Evolutionary conservation across 2,329 filamentous ascomycete genomes (phyloP), one percentile per base, ranked within the genome.

Genomic region (Colletotrichum karsti): DNA sequence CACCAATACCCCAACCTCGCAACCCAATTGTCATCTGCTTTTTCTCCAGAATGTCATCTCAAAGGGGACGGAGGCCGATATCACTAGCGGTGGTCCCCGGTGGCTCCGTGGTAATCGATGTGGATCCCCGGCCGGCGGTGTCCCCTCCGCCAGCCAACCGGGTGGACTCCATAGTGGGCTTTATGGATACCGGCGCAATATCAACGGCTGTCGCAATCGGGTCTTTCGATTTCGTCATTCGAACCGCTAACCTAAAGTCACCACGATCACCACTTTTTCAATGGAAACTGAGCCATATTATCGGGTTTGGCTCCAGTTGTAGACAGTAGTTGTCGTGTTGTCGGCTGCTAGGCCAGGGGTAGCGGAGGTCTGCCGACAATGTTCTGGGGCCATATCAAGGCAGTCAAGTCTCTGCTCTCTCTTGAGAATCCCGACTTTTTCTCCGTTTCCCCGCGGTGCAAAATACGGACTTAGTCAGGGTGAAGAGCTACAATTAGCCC

Each of bases 141-240:
- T 22, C 26, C 53, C 59, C 24, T 28, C 28, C 20, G 18, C 41
- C 33, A 22, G 26, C 63, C 63, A 67, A 63, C 63, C 63, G 63
- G 57, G 50, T 55, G 42, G 22, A 20, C 18, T 67, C 44, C 42
- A 51, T 42, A 60, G 24, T 20, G n/a, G 30, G 28, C 13, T 12
- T 18, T 26, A 56, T 46, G 56, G 42, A 12, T 30, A 9, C 37
- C 12, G 22, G 6, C 18, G 54, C 51, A 12, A 35, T n/a, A 37
- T n/a, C 7, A 33, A 59, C 35, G 28, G 33, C 30, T 46, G 22
- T 67, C 64, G 64, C 60, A 63, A 67, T 64, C 46, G 37, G 35
- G 13, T 37, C 44, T 58, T 35, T 24, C 22, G 60, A 64, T 67
- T 64, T 41, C 60, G 64, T 51, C 64, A 67, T 67, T 28, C 24